Conservation (phyloP, 176 grass and related monocot species). For the Musa troglodytarum region DNA sequence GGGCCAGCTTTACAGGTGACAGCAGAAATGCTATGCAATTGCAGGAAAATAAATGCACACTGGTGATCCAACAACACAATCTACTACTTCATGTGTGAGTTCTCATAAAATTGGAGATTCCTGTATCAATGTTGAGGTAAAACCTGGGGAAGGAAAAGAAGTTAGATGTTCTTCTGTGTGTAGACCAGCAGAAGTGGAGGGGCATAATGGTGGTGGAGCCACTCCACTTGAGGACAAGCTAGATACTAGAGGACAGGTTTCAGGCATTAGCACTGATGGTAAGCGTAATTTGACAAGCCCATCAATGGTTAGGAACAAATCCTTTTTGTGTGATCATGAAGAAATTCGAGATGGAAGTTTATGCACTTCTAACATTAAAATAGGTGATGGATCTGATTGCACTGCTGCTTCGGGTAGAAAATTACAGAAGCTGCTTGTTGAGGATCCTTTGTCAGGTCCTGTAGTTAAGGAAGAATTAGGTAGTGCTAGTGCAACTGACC, state of each 20-base stretch:
- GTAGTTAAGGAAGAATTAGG: conserved; percentile 22
- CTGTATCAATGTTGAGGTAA: conserved; percentile 25
- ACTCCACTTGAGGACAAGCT: neutral
- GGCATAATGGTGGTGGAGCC: conserved; percentile 24
- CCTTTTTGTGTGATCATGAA: conserved; percentile 13
- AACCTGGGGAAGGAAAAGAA: conserved; percentile 8
- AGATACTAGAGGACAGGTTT: neutral
- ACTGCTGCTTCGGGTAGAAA: conserved; percentile 12
- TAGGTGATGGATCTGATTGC: conserved; percentile 7
- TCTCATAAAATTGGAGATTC: conserved; percentile 25
- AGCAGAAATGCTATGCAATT: neutral
- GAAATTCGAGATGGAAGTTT: conserved; percentile 39
- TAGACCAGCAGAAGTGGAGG: conserved; percentile 12
- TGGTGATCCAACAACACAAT: conserved; percentile 4
- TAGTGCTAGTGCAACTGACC: conserved; percentile 22
- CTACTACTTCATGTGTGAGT: conserved; percentile 7
- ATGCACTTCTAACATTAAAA: conserved; percentile 12
- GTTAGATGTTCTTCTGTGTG: neutral
- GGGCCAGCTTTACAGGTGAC: neutral
- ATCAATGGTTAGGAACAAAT: conserved; percentile 18
- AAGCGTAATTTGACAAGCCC: conserved; percentile 6
- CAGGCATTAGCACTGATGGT: neutral
- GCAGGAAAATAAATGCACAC: conserved; percentile 15
- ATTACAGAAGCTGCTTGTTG: conserved; percentile 6
- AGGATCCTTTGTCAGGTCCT: conserved; percentile 21